These are phyloP conservation scores for Yarrowia sp. DNA, from an alignment of 805 yeast genomes.

Conservation along the genomic window DNA sequence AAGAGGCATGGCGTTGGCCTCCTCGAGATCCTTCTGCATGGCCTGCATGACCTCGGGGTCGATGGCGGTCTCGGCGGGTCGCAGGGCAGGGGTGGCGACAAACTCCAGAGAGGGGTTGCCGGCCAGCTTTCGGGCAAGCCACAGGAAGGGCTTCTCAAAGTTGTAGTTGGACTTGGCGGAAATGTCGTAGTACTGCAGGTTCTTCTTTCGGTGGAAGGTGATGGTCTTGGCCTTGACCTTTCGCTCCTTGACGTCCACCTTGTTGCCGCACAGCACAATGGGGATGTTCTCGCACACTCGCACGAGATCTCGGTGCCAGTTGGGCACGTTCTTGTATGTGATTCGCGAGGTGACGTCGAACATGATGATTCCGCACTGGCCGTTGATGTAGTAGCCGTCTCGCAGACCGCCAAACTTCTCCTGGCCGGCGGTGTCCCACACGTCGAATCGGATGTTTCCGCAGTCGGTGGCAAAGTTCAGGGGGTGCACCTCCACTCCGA, in stretches of 20 bases:
- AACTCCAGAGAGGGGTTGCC: constrained; percentile 98
- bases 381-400: constrained; percentile 99
- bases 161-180: constrained; percentile 99
- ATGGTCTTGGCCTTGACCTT: constrained; percentile 99
- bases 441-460: constrained; percentile 98
- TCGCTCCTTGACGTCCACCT: constrained; percentile 99
- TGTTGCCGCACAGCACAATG: constrained; percentile 98
- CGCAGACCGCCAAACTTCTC: constrained; percentile 99
- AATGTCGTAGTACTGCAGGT: constrained; percentile 98
- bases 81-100: constrained; percentile 98
- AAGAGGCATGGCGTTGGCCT: constrained; percentile 98
- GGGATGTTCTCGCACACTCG: constrained; percentile 99
- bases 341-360: constrained; percentile 99
- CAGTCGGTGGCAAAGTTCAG: constrained; percentile 96
- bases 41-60: constrained; percentile 96
- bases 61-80: constrained; percentile 99
- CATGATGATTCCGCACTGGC: constrained; percentile 99
- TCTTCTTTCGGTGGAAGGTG: constrained; percentile 99
- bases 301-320: constrained; percentile 99
- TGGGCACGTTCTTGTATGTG: constrained; percentile 99
- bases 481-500: constrained; percentile 99
- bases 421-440: constrained; percentile 99
- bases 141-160: constrained; percentile 99
- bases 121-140: constrained; percentile 99
- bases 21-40: constrained; percentile 99